Base-by-base conservation (phyloP, 805 yeast genomes). In the Millerago galiae region DNA sequence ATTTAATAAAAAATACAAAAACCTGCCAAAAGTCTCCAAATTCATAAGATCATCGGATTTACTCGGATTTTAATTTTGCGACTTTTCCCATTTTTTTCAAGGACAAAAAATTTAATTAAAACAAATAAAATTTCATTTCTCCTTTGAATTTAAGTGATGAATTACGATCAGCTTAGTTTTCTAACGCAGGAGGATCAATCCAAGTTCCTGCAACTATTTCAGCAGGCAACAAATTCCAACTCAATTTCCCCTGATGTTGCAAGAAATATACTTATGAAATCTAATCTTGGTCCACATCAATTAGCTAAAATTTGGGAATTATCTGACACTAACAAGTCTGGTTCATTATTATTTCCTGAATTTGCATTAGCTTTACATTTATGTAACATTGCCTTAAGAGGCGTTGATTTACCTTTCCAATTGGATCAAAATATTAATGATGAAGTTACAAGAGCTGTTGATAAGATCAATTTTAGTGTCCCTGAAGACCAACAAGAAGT, bases 321-420 rank as follows among this genome's bases (percentile, higher is more conserved):
- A 47, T 75, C 95, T 14, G 98, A 91, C 58, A 84, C 95, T 2
- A 84, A 81, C 53, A 83, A 77, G 54, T 80, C 93, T 12, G 98
- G 98, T 2, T 74, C 79, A 41, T 72, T 91, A 44, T 65, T 91
- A 51, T 91, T 90, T 58, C 98, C 98, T 1, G 97, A 91, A 60
- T 91, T 91, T 69, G 95, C 95, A 13, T 70, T 91, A 50, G 95
- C 96, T 14, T 77, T 91, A 70, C 91, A 89, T 61, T 70, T 91
- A 48, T 88, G 96, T 60, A 83, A 86, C 52, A 62, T 77, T 54
- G 82, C 82, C 0, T 69, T 86, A 49, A 79, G 79, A 54, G 96
- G 96, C 25, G 85, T 82, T 47, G 68, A 82, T 4, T 68, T 90
- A 45, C 97, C 98, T 2, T 68, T 68, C 35, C 71, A 68, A 24